Evolutionary conservation across 164 flowering plant genomes (phyloP).

Genomic region (Chloranthus sessilifolius): DNA sequence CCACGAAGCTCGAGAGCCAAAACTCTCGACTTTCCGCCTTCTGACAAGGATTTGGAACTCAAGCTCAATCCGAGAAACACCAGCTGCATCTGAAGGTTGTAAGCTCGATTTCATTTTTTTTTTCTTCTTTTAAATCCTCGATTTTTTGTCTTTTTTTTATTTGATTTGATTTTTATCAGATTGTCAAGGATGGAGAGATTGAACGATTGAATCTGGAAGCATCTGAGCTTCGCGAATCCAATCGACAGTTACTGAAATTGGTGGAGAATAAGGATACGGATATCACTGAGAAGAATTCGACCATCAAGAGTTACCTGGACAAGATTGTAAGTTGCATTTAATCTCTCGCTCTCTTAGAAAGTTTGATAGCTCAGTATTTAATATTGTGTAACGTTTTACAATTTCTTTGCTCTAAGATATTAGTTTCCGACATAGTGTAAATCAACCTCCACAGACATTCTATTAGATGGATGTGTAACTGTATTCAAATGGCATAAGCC

Average conservation of each 20-base stretch:
- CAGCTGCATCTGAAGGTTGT: conserved; percentile 51
- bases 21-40: conserved; percentile 45
- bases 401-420: too few relatives aligned
- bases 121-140: neutral
- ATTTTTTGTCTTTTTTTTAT: neutral
- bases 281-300: conserved; percentile 67
- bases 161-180: conserved; percentile 29
- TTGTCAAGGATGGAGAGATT: conserved; percentile 72
- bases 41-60: conserved; percentile 42
- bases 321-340: conserved; percentile 61
- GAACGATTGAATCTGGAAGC: conserved; percentile 57
- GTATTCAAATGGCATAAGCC: too few relatives aligned
- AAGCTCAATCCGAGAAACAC: conserved; percentile 57
- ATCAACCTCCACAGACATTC: too few relatives aligned
- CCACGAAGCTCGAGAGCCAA: conserved; percentile 52
- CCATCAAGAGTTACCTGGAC: conserved; percentile 69
- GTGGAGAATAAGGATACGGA: conserved; percentile 75
- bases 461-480: too few relatives aligned
- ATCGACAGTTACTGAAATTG: conserved; percentile 70
- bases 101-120: conserved; percentile 9
- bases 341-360: too few relatives aligned
- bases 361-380: too few relatives aligned
- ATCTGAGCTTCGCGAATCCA: conserved; percentile 65
- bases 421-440: too few relatives aligned
- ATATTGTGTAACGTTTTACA: too few relatives aligned